phyloP scores from a whole-genome alignment of 2,329 filamentous ascomycete genomes.

The Macroventuria anomochaeta region DNA sequence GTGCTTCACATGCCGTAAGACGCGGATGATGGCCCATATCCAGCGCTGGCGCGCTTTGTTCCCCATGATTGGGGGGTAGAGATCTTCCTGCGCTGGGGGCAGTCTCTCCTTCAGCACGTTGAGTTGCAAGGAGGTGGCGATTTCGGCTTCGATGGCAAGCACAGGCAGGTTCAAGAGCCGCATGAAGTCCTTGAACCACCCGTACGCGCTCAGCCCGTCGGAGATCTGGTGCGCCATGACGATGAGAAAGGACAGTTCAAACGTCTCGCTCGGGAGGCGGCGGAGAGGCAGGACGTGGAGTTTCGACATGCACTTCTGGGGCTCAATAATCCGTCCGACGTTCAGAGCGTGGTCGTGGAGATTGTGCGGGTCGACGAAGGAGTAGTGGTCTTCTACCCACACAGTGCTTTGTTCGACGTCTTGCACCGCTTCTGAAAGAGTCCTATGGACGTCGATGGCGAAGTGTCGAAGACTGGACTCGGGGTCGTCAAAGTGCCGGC shows the following conservation, averaged over 20 bases:
- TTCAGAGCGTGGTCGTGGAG: slow-evolving; percentile 54
- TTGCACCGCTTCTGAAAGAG: slow-evolving; percentile 38
- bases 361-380: slow-evolving; percentile 41
- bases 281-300: slow-evolving; percentile 49
- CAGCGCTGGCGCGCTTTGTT: slow-evolving; percentile 51
- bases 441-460: slow-evolving; percentile 41
- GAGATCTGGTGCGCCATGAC: slow-evolving; percentile 55
- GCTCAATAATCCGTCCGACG: slow-evolving; percentile 49
- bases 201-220: slow-evolving; percentile 53
- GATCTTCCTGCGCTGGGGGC: slow-evolving; percentile 55
- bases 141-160: slow-evolving; percentile 13
- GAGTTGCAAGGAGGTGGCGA: neutral
- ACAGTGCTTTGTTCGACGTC: slow-evolving; percentile 40
- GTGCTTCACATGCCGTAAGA: slow-evolving; percentile 53
- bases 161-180: slow-evolving; percentile 30
- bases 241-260: slow-evolving; percentile 45
- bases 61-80: slow-evolving; percentile 52
- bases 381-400: slow-evolving; percentile 51
- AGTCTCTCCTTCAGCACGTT: slow-evolving; percentile 39
- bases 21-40: slow-evolving; percentile 56
- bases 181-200: slow-evolving; percentile 52
- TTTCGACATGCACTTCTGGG: slow-evolving; percentile 46
- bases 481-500: slow-evolving; percentile 33
- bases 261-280: slow-evolving; percentile 30
- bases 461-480: slow-evolving; percentile 37